phyloP scores from a whole-genome alignment of 495 filamentous ascomycete species.

The Penicillium macrosclerotiorum region DNA sequence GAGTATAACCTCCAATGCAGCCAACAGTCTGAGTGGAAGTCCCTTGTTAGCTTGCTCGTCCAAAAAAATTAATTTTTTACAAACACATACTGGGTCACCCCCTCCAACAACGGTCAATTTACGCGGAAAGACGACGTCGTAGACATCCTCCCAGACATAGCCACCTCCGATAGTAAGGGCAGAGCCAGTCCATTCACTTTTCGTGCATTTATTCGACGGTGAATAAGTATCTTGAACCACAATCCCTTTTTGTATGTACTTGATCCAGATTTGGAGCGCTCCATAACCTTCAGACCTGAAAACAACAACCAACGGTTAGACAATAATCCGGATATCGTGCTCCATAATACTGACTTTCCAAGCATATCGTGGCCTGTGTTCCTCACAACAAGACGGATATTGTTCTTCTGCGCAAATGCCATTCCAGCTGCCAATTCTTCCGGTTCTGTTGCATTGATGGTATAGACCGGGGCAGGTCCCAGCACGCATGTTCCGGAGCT shows the following conservation, averaged over 20 bases:
- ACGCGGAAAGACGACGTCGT: slow-evolving; percentile 21
- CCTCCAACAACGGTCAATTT: slow-evolving; percentile 37
- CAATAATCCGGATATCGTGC: slow-evolving; percentile 17
- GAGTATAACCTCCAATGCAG: slow-evolving; percentile 35
- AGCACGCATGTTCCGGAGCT: slow-evolving; percentile 25
- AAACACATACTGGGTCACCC: slow-evolving; percentile 25
- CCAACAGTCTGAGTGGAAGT: slow-evolving; percentile 29
- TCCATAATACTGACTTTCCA: slow-evolving; percentile 43
- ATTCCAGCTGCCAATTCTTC: slow-evolving; percentile 31
- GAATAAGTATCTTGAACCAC: slow-evolving; percentile 23
- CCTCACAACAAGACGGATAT: slow-evolving; percentile 56
- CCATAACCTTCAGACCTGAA: slow-evolving; percentile 36
- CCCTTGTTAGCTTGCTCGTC: not conserved
- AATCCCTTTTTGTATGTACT: slow-evolving; percentile 29
- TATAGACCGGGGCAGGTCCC: slow-evolving; percentile 22
- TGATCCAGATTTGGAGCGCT: slow-evolving; percentile 39
- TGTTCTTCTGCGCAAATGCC: slow-evolving; percentile 49
- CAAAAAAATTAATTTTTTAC: not conserved
- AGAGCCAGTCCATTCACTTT: slow-evolving; percentile 25
- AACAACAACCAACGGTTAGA: not conserved
- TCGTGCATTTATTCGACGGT: slow-evolving; percentile 12
- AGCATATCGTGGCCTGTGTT: slow-evolving; percentile 55
- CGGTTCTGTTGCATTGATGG: slow-evolving; percentile 30
- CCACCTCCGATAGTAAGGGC: slow-evolving; percentile 38
- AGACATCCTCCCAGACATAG: slow-evolving; percentile 36